These are phyloP conservation scores for Blastobotrys elegans DNA, from an alignment of 1,139 yeast species.

Conservation along the genomic window DNA sequence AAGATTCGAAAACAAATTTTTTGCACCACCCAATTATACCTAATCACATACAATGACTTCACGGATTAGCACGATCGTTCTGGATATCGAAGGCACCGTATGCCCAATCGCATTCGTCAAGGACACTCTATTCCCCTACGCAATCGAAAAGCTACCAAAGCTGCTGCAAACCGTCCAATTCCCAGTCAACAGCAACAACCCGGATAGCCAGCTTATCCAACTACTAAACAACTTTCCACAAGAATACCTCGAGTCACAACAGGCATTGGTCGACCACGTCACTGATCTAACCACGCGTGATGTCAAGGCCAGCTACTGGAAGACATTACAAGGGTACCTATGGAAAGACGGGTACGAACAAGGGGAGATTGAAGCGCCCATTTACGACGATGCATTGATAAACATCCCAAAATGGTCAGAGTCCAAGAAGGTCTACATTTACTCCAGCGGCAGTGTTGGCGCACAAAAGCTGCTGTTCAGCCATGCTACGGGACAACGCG, in stretches of 20 bases:
- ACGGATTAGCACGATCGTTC: conserved; percentile 35
- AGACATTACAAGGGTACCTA: conserved; percentile 73
- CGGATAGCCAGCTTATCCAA: conserved; percentile 15
- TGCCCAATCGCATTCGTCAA: conserved; percentile 88
- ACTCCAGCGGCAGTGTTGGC: conserved; percentile 86
- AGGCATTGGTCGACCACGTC: conserved; percentile 44
- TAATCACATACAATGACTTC: background rate
- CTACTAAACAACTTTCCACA: conserved; percentile 46
- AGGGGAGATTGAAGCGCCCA: conserved; percentile 73
- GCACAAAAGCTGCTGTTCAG: conserved; percentile 78
- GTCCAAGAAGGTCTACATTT: conserved; percentile 49
- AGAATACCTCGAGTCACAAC: conserved; percentile 29
- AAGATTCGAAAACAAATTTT: too few species aligned
- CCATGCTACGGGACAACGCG: conserved; percentile 45
- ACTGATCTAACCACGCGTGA: conserved; percentile 56
- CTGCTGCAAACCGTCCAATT: conserved; percentile 23
- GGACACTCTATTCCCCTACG: conserved; percentile 51
- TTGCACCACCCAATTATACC: too few species aligned
- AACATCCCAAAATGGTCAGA: conserved; percentile 40
- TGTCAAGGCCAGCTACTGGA: conserved; percentile 71
- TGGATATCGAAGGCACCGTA: conserved; percentile 89
- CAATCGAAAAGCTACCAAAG: conserved; percentile 26
- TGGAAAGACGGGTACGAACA: conserved; percentile 77
- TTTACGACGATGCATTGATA: conserved; percentile 66
- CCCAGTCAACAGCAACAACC: conserved; percentile 21